Conservation (phyloP, 495 filamentous ascomycete genomes). For the Trypethelium eluteriae region DNA sequence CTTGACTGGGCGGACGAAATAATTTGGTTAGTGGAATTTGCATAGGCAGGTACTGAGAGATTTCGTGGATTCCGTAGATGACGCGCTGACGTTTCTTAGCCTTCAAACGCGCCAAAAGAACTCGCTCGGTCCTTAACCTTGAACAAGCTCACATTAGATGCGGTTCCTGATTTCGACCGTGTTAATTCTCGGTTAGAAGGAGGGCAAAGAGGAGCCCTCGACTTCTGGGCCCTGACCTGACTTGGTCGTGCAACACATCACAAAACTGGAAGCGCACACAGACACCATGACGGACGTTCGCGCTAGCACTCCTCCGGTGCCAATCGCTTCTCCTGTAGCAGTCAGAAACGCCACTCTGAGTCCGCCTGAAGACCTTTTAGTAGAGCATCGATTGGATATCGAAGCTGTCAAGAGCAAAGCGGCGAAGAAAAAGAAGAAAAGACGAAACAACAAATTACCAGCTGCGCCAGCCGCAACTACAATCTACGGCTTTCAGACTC, state of each 20-base stretch:
- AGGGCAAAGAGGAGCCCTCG: conserved; percentile 6
- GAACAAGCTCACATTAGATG: too few species aligned
- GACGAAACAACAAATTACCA: conserved; percentile 37
- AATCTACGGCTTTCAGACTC: conserved; percentile 74
- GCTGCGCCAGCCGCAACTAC: conserved; percentile 60
- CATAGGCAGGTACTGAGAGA: neutral
- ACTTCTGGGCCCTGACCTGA: conserved; percentile 14
- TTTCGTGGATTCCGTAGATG: neutral
- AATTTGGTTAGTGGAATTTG: neutral
- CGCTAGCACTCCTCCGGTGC: conserved; percentile 22
- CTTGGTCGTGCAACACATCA: conserved; percentile 17
- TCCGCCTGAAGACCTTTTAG: conserved; percentile 5
- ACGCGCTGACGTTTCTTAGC: neutral
- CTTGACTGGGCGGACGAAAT: conserved; percentile 43
- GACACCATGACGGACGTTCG: neutral
- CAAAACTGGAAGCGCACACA: conserved; percentile 15
- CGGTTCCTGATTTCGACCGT: neutral
- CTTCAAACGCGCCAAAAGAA: neutral
- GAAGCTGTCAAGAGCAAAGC: conserved; percentile 31
- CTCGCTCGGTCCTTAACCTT: too few species aligned
- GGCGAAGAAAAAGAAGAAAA: conserved; percentile 45
- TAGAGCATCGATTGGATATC: conserved; percentile 32
- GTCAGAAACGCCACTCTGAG: conserved; percentile 17
- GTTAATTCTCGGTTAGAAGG: neutral
- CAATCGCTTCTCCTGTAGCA: conserved; percentile 21